Conservation (phyloP, 2,329 filamentous ascomycete genomes). For the Pseudogymnoascus destructans region DNA sequence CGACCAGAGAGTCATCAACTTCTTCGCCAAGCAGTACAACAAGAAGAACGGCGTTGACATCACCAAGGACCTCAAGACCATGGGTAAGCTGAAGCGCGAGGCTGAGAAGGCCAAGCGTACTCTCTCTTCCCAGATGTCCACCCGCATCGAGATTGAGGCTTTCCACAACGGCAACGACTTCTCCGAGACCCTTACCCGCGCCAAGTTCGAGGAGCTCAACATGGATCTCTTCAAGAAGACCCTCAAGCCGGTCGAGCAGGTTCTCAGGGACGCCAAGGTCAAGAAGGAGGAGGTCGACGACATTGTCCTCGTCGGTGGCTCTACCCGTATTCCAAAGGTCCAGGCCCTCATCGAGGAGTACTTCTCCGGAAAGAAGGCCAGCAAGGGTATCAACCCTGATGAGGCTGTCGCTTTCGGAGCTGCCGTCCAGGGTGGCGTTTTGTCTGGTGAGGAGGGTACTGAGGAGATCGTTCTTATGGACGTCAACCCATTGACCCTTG, state of each 20-base stretch:
- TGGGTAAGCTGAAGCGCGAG: constrained; percentile 99
- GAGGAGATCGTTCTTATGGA: constrained; percentile 85
- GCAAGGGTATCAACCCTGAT: constrained; percentile 99
- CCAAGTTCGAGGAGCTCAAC: constrained; percentile 99
- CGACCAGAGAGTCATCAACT: constrained; percentile 91
- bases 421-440: constrained; percentile 90
- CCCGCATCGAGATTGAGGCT: constrained; percentile 90
- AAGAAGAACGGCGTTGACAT: constrained; percentile 93
- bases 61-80: constrained; percentile 89
- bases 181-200: constrained; percentile 93
- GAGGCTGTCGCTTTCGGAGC: constrained; percentile 98
- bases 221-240: constrained; percentile 99
- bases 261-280: constrained; percentile 94
- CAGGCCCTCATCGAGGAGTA: constrained; percentile 88
- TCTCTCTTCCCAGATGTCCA: constrained; percentile 85
- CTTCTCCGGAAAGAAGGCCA: constrained; percentile 91
- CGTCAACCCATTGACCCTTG: constrained; percentile 89
- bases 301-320: constrained; percentile 96
- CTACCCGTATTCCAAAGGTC: constrained; percentile 98
- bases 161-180: constrained; percentile 97
- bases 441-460: constrained; percentile 76
- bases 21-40: constrained; percentile 96
- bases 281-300: constrained; percentile 93
- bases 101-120: constrained; percentile 99
- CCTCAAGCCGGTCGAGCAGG: constrained; percentile 95